Evolutionary conservation across 768 basidiomycete genomes (phyloP).

Genomic region (Omphalotus guepiniiformis): DNA sequence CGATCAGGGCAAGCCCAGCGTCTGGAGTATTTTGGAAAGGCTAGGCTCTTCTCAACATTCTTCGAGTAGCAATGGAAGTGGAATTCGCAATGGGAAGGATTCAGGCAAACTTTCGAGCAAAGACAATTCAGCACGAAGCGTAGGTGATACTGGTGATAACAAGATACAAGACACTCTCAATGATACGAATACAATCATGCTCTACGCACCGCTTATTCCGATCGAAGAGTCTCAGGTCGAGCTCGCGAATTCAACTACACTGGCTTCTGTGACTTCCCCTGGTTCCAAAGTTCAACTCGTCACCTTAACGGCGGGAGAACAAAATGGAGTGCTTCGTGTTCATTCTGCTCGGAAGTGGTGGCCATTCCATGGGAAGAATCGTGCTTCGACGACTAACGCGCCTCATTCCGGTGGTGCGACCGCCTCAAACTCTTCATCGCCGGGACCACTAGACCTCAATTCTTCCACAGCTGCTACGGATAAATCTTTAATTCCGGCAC

Average conservation of each 20-base stretch:
- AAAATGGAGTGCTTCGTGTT: constrained; percentile 40
- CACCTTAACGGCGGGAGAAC: constrained; percentile 9
- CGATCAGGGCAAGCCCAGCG: constrained; percentile 36
- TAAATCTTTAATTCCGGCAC: not conserved
- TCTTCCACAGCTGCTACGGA: constrained; percentile 2
- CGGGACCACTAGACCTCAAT: constrained; percentile 2
- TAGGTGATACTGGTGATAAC: not conserved
- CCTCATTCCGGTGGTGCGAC: constrained; percentile 1
- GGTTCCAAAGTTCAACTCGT: constrained; percentile 11
- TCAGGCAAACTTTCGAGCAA: constrained; percentile 5
- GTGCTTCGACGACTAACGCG: constrained; percentile 11
- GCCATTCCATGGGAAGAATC: constrained; percentile 4
- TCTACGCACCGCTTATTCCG: constrained; percentile 9
- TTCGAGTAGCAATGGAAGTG: constrained; percentile 3
- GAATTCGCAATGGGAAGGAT: too few relatives aligned
- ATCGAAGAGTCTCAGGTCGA: constrained; percentile 8
- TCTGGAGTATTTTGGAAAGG: constrained; percentile 37
- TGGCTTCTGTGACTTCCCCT: constrained; percentile 26
- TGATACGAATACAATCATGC: constrained; percentile 30
- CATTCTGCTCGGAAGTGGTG: constrained; percentile 19
- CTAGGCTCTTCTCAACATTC: constrained; percentile 20
- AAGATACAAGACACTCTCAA: constrained; percentile 17
- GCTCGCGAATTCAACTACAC: constrained; percentile 22
- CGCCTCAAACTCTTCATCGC: too few relatives aligned
- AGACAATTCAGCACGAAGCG: constrained; percentile 8